Evolutionary conservation across 2,329 filamentous ascomycete genomes (phyloP).

Genomic region (Ascochyta fabae): DNA sequence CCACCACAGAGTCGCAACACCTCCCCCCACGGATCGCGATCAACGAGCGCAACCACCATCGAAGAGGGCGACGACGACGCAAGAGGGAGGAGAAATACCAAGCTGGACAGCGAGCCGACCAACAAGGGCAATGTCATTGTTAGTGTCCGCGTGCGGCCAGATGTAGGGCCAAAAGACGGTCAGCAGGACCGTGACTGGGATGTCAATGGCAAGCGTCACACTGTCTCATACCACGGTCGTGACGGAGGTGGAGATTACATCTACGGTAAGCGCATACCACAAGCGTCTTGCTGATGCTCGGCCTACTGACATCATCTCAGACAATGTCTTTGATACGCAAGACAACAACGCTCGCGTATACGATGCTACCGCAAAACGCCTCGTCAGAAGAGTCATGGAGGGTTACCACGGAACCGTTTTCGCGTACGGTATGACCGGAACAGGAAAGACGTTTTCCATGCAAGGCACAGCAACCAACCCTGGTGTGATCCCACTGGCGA

Average conservation of each 20-base stretch:
- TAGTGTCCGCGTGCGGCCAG: constrained; percentile 90
- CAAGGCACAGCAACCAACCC: constrained; percentile 95
- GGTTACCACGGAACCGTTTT: constrained; percentile 98
- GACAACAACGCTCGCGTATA: constrained; percentile 96
- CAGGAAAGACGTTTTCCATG: constrained; percentile 99
- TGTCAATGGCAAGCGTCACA: constrained; percentile 81
- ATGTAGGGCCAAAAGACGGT: constrained; percentile 69
- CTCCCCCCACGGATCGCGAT: constrained; percentile 90
- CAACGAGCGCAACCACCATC: constrained; percentile 83
- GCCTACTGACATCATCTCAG: constrained; percentile 56
- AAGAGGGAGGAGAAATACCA: constrained; percentile 56
- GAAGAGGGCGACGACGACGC: constrained; percentile 75
- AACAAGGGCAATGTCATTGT: constrained; percentile 87
- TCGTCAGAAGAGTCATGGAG: constrained; percentile 97
- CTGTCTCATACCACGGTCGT: constrained; percentile 83
- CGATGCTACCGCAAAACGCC: constrained; percentile 88
- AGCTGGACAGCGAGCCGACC: constrained; percentile 30
- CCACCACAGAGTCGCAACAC: constrained; percentile 89
- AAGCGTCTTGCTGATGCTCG: constrained; percentile 13
- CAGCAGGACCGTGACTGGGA: constrained; percentile 84
- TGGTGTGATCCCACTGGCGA: constrained; percentile 94
- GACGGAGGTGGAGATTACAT: constrained; percentile 87
- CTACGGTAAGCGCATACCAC: constrained; percentile 71
- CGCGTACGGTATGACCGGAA: constrained; percentile 98
- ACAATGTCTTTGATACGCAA: constrained; percentile 94